Percentiles rank a stretch among this genome's conserved stretches.
These are phyloP conservation scores for Saturnispora kantuleensis DNA, from an alignment of 805 yeast genomes.

Conservation along the genomic window DNA sequence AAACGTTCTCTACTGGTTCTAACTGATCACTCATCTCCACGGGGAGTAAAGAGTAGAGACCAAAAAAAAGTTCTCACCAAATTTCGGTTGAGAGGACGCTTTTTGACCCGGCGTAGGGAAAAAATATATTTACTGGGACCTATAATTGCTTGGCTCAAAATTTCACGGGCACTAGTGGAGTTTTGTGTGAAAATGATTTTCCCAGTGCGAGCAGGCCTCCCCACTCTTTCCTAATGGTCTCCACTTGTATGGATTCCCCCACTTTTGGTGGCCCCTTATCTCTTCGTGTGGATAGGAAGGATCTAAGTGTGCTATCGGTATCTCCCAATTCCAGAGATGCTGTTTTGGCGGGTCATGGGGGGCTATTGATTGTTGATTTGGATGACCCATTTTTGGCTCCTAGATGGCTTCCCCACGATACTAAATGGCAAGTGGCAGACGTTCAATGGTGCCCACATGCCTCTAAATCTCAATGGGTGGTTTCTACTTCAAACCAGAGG, in stretches of 20 bases:
- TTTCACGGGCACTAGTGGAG: too few species aligned
- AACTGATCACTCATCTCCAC: too few species aligned
- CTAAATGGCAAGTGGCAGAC: slow-evolving; percentile 98
- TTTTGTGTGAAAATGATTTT: not conserved
- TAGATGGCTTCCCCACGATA: slow-evolving; percentile 81
- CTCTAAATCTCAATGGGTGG: slow-evolving; percentile 80
- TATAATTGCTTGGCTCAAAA: too few species aligned
- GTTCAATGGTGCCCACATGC: slow-evolving; percentile 97
- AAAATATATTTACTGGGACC: not conserved
- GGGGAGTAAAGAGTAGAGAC: too few species aligned
- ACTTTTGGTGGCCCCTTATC: slow-evolving; percentile 79
- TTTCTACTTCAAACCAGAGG: slow-evolving; percentile 90
- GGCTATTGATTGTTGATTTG: slow-evolving; percentile 80
- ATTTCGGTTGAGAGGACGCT: too few species aligned
- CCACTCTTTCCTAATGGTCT: slow-evolving; percentile 28
- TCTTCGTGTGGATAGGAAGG: slow-evolving; percentile 85
- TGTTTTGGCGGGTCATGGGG: slow-evolving; percentile 77
- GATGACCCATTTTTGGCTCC: slow-evolving; percentile 96
- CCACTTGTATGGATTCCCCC: slow-evolving; percentile 30
- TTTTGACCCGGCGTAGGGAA: too few species aligned
- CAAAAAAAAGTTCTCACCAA: too few species aligned
- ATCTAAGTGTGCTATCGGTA: slow-evolving; percentile 70
- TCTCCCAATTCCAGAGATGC: slow-evolving; percentile 90
- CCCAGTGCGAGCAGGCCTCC: not conserved
- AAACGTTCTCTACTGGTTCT: not conserved